Evolutionary conservation across 768 basidiomycete species (phyloP).

Genomic region (Xerocomus spinulosus): DNA sequence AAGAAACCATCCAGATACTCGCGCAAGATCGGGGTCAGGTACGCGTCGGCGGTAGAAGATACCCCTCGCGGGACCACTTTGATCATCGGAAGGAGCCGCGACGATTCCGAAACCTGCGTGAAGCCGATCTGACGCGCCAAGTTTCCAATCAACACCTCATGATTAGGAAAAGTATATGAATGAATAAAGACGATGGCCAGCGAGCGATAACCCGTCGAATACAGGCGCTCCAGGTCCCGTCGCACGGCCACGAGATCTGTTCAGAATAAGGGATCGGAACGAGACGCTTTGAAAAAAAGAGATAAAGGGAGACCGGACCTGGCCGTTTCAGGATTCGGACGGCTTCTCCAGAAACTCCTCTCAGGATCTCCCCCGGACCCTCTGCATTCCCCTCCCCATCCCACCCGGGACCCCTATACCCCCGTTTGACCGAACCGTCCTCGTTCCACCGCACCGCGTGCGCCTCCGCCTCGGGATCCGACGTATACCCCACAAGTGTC

Average conservation of each 20-base stretch:
- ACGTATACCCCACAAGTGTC: constrained; percentile 89
- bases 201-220: constrained; percentile 79
- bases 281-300: neutral
- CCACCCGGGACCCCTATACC: constrained; percentile 76
- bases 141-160: constrained; percentile 68
- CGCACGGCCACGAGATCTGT: constrained; percentile 52
- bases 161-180: constrained; percentile 87
- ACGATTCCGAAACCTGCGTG: constrained; percentile 82
- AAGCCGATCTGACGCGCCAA: constrained; percentile 84
- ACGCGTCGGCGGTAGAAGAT: constrained; percentile 92
- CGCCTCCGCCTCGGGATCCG: constrained; percentile 75
- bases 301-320: constrained; percentile 31
- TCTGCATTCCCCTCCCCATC: constrained; percentile 67
- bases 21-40: constrained; percentile 83
- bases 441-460: constrained; percentile 76
- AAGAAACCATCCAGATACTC: constrained; percentile 92
- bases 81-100: constrained; percentile 88
- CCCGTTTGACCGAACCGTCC: constrained; percentile 57
- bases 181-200: constrained; percentile 88
- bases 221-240: constrained; percentile 62
- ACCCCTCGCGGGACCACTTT: constrained; percentile 92
- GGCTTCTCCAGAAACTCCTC: constrained; percentile 84
- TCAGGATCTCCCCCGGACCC: constrained; percentile 75
- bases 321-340: constrained; percentile 77
- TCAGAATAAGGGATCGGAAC: neutral